phyloP scores from a whole-genome alignment of 768 basidiomycete genomes.

The Gyrodon lividus region DNA sequence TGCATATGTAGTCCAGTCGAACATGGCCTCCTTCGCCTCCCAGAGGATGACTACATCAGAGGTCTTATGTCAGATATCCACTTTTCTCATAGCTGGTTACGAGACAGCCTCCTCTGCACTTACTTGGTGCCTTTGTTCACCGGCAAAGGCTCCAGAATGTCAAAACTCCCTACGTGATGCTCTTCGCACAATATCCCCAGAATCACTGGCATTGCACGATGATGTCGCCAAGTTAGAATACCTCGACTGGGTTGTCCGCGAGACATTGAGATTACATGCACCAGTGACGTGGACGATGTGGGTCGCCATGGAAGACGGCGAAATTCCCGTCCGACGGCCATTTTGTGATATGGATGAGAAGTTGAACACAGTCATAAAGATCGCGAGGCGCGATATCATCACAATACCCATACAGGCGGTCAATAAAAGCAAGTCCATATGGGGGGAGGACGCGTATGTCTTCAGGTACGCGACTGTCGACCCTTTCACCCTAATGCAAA shows the following conservation, averaged over 20 bases:
- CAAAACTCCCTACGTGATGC: constrained; percentile 50
- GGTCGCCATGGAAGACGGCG: constrained; percentile 45
- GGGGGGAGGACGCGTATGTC: constrained; percentile 63
- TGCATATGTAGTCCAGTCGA: constrained; percentile 52
- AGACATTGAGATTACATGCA: constrained; percentile 53
- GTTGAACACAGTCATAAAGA: constrained; percentile 33
- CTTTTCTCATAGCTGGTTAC: constrained; percentile 64
- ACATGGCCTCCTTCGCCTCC: constrained; percentile 41
- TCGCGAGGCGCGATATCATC: constrained; percentile 53
- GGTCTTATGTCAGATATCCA: constrained; percentile 60
- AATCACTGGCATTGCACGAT: constrained; percentile 20
- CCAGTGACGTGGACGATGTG: constrained; percentile 63
- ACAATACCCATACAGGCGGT: constrained; percentile 59
- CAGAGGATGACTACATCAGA: constrained; percentile 58
- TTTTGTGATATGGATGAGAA: constrained; percentile 34
- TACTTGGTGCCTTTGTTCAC: constrained; percentile 62
- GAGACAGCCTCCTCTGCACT: constrained; percentile 60
- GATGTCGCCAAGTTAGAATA: constrained; percentile 45
- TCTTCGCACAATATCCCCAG: constrained; percentile 31
- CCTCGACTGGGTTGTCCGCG: constrained; percentile 62
- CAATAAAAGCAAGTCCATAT: constrained; percentile 53
- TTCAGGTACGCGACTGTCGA: constrained; percentile 48
- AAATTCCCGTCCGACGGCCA: constrained; percentile 47
- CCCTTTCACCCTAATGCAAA: constrained; percentile 17
- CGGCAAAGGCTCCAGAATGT: constrained; percentile 44